Evolutionary conservation across 1,284 basidiomycete species (phyloP).

Genomic region (Ganoderma boninense): DNA sequence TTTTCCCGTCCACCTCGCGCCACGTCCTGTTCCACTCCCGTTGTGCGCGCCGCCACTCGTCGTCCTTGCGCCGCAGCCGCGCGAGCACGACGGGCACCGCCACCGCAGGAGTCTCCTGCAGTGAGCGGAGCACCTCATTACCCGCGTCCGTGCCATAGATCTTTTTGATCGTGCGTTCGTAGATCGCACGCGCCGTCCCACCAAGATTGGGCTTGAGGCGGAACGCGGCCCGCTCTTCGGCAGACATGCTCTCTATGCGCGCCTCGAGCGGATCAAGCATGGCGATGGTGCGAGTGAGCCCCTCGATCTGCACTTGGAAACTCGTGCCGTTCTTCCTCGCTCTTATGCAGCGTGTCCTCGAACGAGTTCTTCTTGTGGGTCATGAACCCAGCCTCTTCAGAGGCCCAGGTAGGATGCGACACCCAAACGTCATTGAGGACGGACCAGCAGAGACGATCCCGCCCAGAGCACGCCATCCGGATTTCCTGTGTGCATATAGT

Average conservation of each 20-base stretch:
- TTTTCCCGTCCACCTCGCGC: slow-evolving; percentile 96
- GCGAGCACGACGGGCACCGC: slow-evolving; percentile 93
- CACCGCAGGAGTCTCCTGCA: slow-evolving; percentile 93
- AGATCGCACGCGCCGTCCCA: slow-evolving; percentile 88
- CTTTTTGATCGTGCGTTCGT: slow-evolving; percentile 95
- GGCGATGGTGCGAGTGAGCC: slow-evolving; percentile 90
- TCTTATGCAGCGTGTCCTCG: slow-evolving; percentile 96
- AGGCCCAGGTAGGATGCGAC: slow-evolving; percentile 97
- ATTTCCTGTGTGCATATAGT: slow-evolving; percentile 69
- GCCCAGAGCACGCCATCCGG: slow-evolving; percentile 90
- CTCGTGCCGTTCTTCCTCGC: slow-evolving; percentile 98
- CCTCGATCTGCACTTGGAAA: slow-evolving; percentile 98
- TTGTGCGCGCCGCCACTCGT: slow-evolving; percentile 96
- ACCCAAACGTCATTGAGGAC: slow-evolving; percentile 98
- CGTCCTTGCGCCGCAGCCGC: slow-evolving; percentile 94
- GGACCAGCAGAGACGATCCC: slow-evolving; percentile 95
- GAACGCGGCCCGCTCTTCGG: slow-evolving; percentile 88
- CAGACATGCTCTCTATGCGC: slow-evolving; percentile 90
- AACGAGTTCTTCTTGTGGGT: slow-evolving; percentile 98
- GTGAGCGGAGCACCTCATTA: slow-evolving; percentile 86
- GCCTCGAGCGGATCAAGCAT: slow-evolving; percentile 90
- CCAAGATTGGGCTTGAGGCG: slow-evolving; percentile 91
- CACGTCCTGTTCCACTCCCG: slow-evolving; percentile 98
- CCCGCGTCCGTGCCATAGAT: slow-evolving; percentile 91
- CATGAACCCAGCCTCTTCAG: slow-evolving; percentile 94